Evolutionary conservation across 2,329 filamentous ascomycete species (phyloP), one percentile per base, ranked within the genome.

Genomic region (Chrysoporthe austroafricana): DNA sequence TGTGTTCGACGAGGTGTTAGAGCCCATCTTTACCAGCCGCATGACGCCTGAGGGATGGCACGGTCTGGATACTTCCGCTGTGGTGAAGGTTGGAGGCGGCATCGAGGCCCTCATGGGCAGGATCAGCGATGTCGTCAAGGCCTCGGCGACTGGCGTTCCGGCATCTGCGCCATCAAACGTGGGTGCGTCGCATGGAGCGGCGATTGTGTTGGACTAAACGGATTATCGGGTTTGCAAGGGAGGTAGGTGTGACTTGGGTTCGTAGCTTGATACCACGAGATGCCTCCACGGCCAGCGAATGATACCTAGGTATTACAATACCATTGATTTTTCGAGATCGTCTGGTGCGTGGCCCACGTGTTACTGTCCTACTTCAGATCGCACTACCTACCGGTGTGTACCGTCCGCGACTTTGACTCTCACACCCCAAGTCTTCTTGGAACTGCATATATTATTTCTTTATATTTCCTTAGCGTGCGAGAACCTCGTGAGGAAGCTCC

Each of bases 71-170:
- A 73, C 75, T 46, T 79, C 77, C 3, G 79, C 84, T 64, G 85
- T 83, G 2, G 84, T 84, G 7, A 83, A 79, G 6, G 76, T 74
- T 70, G 76, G 77, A 42, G 74, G 77, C 48, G 81, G 84, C 9
- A 79, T 84, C 42, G 81, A 82, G 65, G 76, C 72, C 6, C 72
- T 88, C 71, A 76, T 88, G 36, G 75, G 76, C 58, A 79, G 80
- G 21, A 77, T 85, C 9, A 84, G 87, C 73, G 81, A 82, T 21
- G 79, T 79, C 16, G 72, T 88, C 39, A 77, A 81, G 54, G 73
- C 77, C 3, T 64, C 82, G 50, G 73, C 69, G 39, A 59, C 42
- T 36, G 66, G 54, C 13, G 43, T 18, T 9, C 2, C 62, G 9
- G 62, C 13, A 9, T 46, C 34, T 34, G 43, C 61, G 14, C 42